phyloP scores from a whole-genome alignment of 352 stramenopile species.

The Pythium scleroteichum region DNA sequence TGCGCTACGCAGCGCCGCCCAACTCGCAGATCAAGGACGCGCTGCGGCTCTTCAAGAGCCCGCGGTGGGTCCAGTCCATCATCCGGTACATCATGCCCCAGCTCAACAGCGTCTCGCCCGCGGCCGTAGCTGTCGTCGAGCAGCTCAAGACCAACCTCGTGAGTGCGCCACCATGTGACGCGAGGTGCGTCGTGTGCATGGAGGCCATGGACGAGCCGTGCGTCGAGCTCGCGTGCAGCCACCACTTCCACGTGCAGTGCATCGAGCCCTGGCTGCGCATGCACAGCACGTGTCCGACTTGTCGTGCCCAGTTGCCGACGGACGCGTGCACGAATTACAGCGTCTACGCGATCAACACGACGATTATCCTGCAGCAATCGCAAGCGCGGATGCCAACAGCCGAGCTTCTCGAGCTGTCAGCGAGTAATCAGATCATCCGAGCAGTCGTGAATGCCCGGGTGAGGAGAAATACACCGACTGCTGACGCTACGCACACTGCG shows the following conservation, averaged over 20 bases:
- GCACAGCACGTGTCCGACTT: constrained; percentile 85
- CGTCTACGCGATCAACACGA: constrained; percentile 90
- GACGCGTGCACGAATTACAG: constrained; percentile 87
- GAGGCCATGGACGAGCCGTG: constrained; percentile 57
- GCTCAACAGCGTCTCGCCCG: constrained; percentile 81
- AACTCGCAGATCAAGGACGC: constrained; percentile 90
- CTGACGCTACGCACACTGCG: background rate
- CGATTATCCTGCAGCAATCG: constrained; percentile 85
- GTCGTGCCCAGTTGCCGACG: constrained; percentile 75
- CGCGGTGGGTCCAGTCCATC: constrained; percentile 89
- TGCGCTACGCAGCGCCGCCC: constrained; percentile 80
- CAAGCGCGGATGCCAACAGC: constrained; percentile 74
- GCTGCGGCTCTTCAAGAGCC: constrained; percentile 85
- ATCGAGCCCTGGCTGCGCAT: constrained; percentile 88
- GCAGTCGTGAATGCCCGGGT: constrained; percentile 85
- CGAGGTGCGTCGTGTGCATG: constrained; percentile 84
- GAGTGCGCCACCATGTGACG: constrained; percentile 18
- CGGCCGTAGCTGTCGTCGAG: constrained; percentile 58
- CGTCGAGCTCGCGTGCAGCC: constrained; percentile 68
- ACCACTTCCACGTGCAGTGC: constrained; percentile 79
- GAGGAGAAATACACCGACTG: constrained; percentile 47
- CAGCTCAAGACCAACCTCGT: constrained; percentile 50
- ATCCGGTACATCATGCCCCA: constrained; percentile 90
- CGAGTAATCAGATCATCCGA: constrained; percentile 86
- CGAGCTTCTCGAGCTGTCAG: constrained; percentile 77